Evolutionary conservation across 140 eudicot genomes (phyloP), one percentile per base, ranked within the genome.

Genomic region (Oenanthe javanica): DNA sequence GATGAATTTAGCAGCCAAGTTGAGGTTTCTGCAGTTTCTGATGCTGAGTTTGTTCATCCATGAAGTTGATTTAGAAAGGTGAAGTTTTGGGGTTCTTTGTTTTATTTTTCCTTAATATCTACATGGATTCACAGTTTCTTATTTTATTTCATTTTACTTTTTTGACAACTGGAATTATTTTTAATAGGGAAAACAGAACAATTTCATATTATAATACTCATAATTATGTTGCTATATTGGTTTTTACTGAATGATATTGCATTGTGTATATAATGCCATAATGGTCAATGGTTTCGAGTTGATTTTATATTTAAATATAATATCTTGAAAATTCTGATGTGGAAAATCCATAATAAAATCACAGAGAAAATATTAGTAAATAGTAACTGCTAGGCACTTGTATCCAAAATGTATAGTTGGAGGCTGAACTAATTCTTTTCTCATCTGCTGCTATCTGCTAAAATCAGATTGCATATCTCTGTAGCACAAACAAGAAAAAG

Each of bases 1-100:
- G 91, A 88, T 61, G 94, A 86, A 21, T 50, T 77, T 72, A 87
- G 91, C 81, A 87, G 91, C 83, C 91, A 89, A 81, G 79, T 86
- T 75, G 94, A 79, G 79, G 77, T 80, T 78, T 91, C 96, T 19
- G 90, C 85, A 27, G 89, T 91, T 88, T 90, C 93, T 84, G 93
- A 90, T 88, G 89, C 88, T 47, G 86, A 89, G 76, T 81, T 87
- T 82, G 84, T 84, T 67, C 81, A 42, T 64, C 76, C 85, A 52
- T 66, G 19, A 81, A 71, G 45, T 54, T 51, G 7, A 13, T 25
- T 71, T n/a, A 14, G 12, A 31, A 77, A 80, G 85, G 83, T 78
- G 78, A 84, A 75, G 25, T 42, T 55, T 55, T 75, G 64, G 31
- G 38, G 9, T 80, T 73, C 57, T 72, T 69, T 77, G 55, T 81